These are phyloP conservation scores for Lotmaria passim DNA, from an alignment of 208 protist genomes.

Conservation along the genomic window DNA sequence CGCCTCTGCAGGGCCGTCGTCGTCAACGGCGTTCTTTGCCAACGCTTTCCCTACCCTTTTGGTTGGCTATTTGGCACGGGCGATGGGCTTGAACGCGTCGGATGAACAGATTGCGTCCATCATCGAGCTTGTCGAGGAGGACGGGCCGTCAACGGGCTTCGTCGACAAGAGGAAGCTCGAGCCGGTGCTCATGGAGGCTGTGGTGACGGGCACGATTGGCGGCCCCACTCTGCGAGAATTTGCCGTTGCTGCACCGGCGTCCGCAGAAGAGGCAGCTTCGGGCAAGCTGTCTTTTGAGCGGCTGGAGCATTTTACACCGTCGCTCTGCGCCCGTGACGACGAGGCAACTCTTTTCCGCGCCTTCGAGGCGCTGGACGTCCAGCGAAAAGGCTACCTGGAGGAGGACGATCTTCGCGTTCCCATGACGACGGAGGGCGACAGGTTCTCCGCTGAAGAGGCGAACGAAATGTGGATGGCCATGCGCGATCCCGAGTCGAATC, in stretches of 20 bases:
- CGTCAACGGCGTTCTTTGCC: background rate
- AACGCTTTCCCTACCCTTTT: slow-evolving; percentile 70
- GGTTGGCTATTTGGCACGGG: slow-evolving; percentile 82
- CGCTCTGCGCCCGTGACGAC: slow-evolving; percentile 51
- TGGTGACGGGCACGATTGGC: slow-evolving; percentile 75
- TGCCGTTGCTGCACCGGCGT: background rate
- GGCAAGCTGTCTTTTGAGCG: slow-evolving; percentile 18
- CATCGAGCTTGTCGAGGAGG: slow-evolving; percentile 77
- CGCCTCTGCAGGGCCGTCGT: background rate
- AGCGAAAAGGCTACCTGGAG: slow-evolving; percentile 72
- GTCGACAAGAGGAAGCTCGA: slow-evolving; percentile 55
- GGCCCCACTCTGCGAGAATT: slow-evolving; percentile 37
- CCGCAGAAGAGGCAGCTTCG: background rate
- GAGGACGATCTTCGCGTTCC: slow-evolving; percentile 60
- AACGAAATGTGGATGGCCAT: slow-evolving; percentile 82
- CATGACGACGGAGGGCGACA: slow-evolving; percentile 62
- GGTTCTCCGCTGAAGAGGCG: slow-evolving; percentile 75
- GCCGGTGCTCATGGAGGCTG: slow-evolving; percentile 70
- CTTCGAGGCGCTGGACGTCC: slow-evolving; percentile 71
- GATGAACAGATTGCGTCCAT: slow-evolving; percentile 62
- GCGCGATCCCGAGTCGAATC: slow-evolving; percentile 71
- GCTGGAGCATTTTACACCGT: slow-evolving; percentile 27
- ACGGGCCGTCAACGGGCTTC: slow-evolving; percentile 58
- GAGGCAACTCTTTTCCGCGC: slow-evolving; percentile 72
- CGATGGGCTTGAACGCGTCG: slow-evolving; percentile 85